Conservation (phyloP, 2,329 filamentous ascomycete genomes). For the Talaromyces sp. region DNA sequence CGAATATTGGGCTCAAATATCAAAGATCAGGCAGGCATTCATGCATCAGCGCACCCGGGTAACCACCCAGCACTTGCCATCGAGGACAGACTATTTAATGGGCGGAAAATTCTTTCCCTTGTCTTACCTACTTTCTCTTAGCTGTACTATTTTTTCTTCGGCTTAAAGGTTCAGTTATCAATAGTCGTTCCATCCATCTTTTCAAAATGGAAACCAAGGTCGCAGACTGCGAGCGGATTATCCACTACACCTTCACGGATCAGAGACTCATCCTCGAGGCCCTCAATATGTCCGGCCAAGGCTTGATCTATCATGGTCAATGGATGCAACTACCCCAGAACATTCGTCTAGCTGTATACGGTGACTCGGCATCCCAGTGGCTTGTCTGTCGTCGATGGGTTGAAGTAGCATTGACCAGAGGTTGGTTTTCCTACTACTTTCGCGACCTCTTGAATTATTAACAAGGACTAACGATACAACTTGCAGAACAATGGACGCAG, state of each 20-base stretch:
- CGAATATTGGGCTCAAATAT: background rate
- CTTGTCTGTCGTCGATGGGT: slow-evolving; percentile 5
- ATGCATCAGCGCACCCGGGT: background rate
- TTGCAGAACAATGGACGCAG: background rate
- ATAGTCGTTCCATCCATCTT: no score
- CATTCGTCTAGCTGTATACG: slow-evolving; percentile 12
- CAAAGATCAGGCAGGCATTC: background rate
- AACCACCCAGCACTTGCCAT: background rate
- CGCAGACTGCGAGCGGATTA: background rate
- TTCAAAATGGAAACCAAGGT: background rate
- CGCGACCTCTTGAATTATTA: background rate
- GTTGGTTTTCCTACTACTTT: background rate
- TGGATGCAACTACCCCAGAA: background rate
- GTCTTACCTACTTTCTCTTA: no score
- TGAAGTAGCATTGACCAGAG: background rate
- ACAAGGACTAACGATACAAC: no score
- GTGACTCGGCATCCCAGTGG: background rate
- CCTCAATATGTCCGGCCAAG: slow-evolving; percentile 2
- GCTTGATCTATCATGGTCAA: background rate
- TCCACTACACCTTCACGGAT: background rate
- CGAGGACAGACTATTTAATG: background rate
- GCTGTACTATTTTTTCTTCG: no score
- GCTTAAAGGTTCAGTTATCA: no score
- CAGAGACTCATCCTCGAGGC: background rate
- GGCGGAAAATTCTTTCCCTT: background rate